Percentiles rank a stretch among this genome's conserved stretches.
Conservation (phyloP, 2,329 filamentous ascomycete species). For the Xylariaceae sp. region DNA sequence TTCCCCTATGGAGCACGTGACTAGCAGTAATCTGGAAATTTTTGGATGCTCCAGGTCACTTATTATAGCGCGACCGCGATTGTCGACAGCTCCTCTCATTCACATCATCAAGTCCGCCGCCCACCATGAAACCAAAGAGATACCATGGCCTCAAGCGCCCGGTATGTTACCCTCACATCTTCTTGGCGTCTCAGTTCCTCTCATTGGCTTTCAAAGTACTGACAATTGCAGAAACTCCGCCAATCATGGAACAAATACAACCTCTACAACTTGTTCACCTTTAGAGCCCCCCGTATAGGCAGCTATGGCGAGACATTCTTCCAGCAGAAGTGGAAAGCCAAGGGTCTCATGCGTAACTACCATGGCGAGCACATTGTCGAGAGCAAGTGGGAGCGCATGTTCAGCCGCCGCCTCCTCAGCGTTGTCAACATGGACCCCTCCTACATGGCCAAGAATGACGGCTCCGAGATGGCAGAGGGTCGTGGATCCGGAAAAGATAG, state of each 20-base stretch:
- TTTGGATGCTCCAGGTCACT: no score
- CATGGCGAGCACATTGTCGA: slow-evolving; percentile 94
- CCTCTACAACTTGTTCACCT: slow-evolving; percentile 76
- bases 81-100: no score
- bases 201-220: slow-evolving; percentile 6
- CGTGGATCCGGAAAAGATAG: slow-evolving; percentile 68
- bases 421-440: slow-evolving; percentile 80
- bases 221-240: slow-evolving; percentile 68
- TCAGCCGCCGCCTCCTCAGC: slow-evolving; percentile 72
- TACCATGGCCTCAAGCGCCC: slow-evolving; percentile 65
- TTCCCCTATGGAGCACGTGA: no score
- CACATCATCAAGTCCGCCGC: no score
- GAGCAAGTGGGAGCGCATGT: slow-evolving; percentile 91
- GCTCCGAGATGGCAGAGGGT: slow-evolving; percentile 76
- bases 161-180: slow-evolving; percentile 42
- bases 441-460: slow-evolving; percentile 78
- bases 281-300: slow-evolving; percentile 41
- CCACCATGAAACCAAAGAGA: slow-evolving; percentile 53
- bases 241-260: slow-evolving; percentile 98
- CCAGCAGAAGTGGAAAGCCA: slow-evolving; percentile 97
- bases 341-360: slow-evolving; percentile 77
- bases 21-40: no score
- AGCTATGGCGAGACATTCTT: slow-evolving; percentile 67
- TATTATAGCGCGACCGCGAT: no score
- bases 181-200: slow-evolving; percentile 1